These are phyloP conservation scores for Monosporozyma unispora DNA, from an alignment of 805 yeast species.

Conservation along the genomic window DNA sequence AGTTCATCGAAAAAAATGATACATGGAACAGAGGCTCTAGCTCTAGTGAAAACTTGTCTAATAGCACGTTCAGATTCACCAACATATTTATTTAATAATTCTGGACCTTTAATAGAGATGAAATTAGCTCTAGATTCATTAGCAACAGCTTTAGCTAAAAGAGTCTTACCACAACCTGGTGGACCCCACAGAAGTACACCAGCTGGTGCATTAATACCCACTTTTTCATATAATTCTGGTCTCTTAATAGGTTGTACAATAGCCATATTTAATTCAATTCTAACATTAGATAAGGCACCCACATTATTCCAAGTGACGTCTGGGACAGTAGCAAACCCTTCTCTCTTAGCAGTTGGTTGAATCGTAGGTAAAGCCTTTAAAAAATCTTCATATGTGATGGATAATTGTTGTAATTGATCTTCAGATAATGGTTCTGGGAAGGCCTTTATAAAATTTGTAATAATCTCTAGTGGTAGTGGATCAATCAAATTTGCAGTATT, in stretches of 20 bases:
- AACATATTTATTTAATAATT: slow-evolving; percentile 83
- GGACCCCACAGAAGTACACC: slow-evolving; percentile 99
- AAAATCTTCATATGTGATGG: slow-evolving; percentile 75
- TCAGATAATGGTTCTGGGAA: slow-evolving; percentile 75
- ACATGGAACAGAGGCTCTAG: slow-evolving; percentile 88
- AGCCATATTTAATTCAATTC: slow-evolving; percentile 93
- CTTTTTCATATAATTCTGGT: slow-evolving; percentile 82
- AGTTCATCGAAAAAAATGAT: slow-evolving; percentile 92
- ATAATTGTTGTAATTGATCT: slow-evolving; percentile 66
- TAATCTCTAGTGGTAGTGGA: slow-evolving; percentile 45
- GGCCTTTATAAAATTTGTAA: slow-evolving; percentile 58
- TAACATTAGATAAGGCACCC: slow-evolving; percentile 73
- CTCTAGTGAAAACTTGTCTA: slow-evolving; percentile 85
- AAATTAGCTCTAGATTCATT: slow-evolving; percentile 95
- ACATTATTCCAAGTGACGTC: slow-evolving; percentile 94
- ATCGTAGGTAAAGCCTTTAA: slow-evolving; percentile 78
- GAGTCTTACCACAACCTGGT: slow-evolving; percentile 97
- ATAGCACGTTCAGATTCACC: slow-evolving; percentile 95
- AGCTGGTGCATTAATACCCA: slow-evolving; percentile 93
- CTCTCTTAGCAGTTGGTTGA: slow-evolving; percentile 96
- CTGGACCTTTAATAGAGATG: slow-evolving; percentile 94
- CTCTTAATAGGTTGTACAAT: slow-evolving; percentile 92
- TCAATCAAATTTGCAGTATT: slow-evolving; percentile 30
- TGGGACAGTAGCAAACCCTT: slow-evolving; percentile 97
- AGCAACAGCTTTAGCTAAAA: slow-evolving; percentile 95